phyloP scores from a whole-genome alignment of 768 basidiomycete species.

The Calvatia gigantea region DNA sequence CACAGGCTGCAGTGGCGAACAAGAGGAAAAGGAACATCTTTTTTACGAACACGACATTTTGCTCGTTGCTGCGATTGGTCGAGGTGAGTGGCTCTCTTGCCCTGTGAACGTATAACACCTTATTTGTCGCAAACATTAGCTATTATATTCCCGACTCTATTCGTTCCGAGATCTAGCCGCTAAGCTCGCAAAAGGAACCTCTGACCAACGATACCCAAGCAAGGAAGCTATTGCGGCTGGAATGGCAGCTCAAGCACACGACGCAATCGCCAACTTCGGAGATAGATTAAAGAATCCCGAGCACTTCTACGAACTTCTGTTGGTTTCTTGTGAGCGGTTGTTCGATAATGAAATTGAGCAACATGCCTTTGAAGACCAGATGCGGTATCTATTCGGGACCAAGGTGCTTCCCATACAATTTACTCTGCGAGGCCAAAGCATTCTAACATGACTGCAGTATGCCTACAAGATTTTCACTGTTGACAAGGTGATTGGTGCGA shows the following conservation, averaged over 20 bases:
- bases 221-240: conserved; percentile 25
- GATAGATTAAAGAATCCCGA: conserved; percentile 35
- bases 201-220: conserved; percentile 16
- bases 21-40: conserved; percentile 51
- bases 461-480: conserved; percentile 91
- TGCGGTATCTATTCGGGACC: conserved; percentile 84
- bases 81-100: conserved; percentile 54
- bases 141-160: conserved; percentile 78
- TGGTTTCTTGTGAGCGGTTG: conserved; percentile 84
- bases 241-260: conserved; percentile 23
- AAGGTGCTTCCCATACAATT: conserved; percentile 40
- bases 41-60: conserved; percentile 89
- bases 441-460: conserved; percentile 35
- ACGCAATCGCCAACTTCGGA: conserved; percentile 25
- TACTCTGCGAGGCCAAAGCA: neutral
- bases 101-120: conserved; percentile 2
- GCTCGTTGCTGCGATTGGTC: conserved; percentile 77
- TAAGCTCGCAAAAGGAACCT: conserved; percentile 34
- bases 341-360: conserved; percentile 94
- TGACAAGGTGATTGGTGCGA: conserved; percentile 83
- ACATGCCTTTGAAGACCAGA: conserved; percentile 83
- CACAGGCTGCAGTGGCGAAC: conserved; percentile 25
- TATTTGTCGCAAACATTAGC: conserved; percentile 35
- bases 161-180: conserved; percentile 72
- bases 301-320: conserved; percentile 77